Conservation (phyloP, 2,329 filamentous ascomycete species). For the Arthrobotrys megalospora region DNA sequence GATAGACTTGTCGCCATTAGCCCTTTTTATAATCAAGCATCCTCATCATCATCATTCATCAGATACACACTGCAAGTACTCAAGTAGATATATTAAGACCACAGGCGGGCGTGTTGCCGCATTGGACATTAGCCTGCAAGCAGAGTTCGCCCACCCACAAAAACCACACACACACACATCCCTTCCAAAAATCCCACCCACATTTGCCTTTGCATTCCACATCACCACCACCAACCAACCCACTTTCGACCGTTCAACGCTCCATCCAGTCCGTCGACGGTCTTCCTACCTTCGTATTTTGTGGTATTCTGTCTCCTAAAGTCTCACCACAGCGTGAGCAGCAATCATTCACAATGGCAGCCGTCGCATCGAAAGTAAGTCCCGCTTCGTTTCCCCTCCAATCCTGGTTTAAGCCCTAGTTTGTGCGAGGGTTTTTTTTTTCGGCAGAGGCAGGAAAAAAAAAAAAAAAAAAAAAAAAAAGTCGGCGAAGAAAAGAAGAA, state of each 20-base stretch:
- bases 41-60: no score
- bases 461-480: slow-evolving; percentile 19
- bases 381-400: background rate
- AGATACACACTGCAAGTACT: no score
- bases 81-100: no score
- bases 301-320: slow-evolving; percentile 36
- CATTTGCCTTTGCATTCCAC: slow-evolving; percentile 23
- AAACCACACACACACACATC: slow-evolving; percentile 43
- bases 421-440: slow-evolving; percentile 46
- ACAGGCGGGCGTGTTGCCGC: slow-evolving; percentile 34
- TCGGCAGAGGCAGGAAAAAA: background rate
- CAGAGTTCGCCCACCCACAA: slow-evolving; percentile 11
- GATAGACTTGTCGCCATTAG: slow-evolving; percentile 1
- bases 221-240: slow-evolving; percentile 37
- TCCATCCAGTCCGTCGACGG: slow-evolving; percentile 12
- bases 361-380: slow-evolving; percentile 56
- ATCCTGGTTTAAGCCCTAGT: slow-evolving; percentile 56
- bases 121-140: slow-evolving; percentile 40
- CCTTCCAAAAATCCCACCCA: slow-evolving; percentile 34
- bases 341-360: slow-evolving; percentile 51
- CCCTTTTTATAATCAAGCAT: slow-evolving; percentile 16
- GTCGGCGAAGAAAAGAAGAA: background rate
- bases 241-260: slow-evolving; percentile 26
- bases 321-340: slow-evolving; percentile 59
- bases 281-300: slow-evolving; percentile 39